Conservation (phyloP, 2,329 filamentous ascomycete species). For the Fusarium continuum region DNA sequence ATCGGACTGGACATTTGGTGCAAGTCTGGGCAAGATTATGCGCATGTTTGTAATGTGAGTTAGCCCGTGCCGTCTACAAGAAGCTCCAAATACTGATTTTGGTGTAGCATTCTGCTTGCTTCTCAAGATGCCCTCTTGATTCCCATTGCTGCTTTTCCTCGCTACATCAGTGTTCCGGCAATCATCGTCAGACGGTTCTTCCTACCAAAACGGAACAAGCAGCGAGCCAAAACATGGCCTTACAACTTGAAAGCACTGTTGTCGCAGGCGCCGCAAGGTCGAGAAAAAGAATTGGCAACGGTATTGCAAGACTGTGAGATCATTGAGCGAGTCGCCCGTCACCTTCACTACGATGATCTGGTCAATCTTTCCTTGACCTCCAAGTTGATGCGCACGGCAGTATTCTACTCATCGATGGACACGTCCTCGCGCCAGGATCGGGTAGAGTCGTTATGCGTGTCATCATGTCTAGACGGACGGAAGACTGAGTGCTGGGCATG, state of each 20-base stretch:
- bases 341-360: slow-evolving; percentile 16
- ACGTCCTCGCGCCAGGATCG: not conserved
- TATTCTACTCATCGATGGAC: not conserved
- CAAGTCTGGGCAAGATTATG: slow-evolving; percentile 14
- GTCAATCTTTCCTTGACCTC: slow-evolving; percentile 10
- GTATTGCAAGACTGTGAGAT: not conserved
- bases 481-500: slow-evolving; percentile 27
- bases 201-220: not conserved
- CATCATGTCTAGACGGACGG: not conserved
- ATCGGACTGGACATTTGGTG: slow-evolving; percentile 1
- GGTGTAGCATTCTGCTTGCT: not conserved
- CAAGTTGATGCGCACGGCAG: not conserved
- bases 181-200: not conserved
- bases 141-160: not conserved
- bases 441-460: not conserved
- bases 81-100: not conserved
- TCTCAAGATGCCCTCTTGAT: not conserved
- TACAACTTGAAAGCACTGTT: not conserved
- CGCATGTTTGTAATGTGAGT: slow-evolving; percentile 14
- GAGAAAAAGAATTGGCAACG: fast-evolving
- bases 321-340: not conserved
- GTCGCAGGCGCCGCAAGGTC: fast-evolving
- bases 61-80: fast-evolving
- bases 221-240: not conserved
- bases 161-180: not conserved